Conservation (phyloP, 2,329 filamentous ascomycete species). For the Xylariales sp. region DNA sequence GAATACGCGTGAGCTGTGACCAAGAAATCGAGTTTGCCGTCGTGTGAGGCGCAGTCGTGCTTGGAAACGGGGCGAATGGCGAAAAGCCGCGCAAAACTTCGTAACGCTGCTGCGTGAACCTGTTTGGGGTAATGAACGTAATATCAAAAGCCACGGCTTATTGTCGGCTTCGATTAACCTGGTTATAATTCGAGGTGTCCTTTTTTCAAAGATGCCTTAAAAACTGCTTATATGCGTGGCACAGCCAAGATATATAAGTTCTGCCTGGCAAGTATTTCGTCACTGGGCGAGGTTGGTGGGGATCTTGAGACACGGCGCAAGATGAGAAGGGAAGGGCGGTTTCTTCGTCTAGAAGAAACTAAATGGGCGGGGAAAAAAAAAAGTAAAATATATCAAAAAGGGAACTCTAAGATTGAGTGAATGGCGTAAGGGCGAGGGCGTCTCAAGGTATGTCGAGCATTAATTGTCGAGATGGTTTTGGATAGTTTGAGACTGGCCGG, state of each 20-base stretch:
- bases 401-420: neutral
- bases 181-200: neutral
- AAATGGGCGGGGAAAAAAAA: neutral
- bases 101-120: conserved; percentile 4
- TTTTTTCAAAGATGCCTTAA: too few species aligned
- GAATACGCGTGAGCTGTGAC: neutral
- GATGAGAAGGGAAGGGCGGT: neutral
- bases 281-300: conserved; percentile 1
- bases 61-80: conserved; percentile 5
- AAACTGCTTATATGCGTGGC: neutral
- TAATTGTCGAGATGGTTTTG: conserved; percentile 2
- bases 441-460: conserved; percentile 3
- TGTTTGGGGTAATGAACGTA: conserved; percentile 3
- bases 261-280: conserved; percentile 3
- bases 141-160: neutral
- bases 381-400: neutral
- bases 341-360: neutral
- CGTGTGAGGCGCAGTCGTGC: conserved; percentile 4
- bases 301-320: neutral
- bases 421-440: neutral
- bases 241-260: conserved; percentile 7
- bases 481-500: conserved; percentile 5
- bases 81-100: conserved; percentile 7
- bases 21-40: conserved; percentile 1
- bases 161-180: neutral